A percentile compares a stretch with the other conserved stretches of the same genome.
Evolutionary conservation across 1,139 yeast genomes (phyloP).

Genomic region (Geotrichum bryndzae): DNA sequence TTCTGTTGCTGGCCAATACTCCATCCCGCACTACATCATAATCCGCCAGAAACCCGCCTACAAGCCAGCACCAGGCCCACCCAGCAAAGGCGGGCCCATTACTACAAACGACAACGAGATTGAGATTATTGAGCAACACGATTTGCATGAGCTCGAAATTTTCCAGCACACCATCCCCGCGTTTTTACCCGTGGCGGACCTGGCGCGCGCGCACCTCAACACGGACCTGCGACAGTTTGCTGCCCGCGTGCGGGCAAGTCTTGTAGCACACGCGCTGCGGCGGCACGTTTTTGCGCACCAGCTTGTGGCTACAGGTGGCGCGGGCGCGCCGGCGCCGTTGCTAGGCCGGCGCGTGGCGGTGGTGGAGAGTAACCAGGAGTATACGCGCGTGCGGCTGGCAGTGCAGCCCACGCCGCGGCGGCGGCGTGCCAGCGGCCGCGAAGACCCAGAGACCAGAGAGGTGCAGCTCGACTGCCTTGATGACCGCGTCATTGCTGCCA

Average conservation of each 20-base stretch:
- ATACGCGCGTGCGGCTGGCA: neutral
- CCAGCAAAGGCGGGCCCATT: neutral
- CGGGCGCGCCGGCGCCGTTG: neutral
- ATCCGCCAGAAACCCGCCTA: neutral
- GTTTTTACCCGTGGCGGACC: slow-evolving; percentile 4
- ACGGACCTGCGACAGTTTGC: slow-evolving; percentile 4
- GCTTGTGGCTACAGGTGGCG: neutral
- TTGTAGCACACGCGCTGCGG: neutral
- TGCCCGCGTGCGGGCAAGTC: neutral
- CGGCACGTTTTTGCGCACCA: neutral
- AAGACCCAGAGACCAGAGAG: neutral
- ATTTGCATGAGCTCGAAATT: slow-evolving; percentile 1
- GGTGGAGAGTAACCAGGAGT: neutral
- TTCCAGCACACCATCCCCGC: slow-evolving; percentile 15
- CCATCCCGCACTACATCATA: slow-evolving; percentile 5
- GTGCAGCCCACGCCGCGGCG: neutral
- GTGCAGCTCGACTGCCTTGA: neutral
- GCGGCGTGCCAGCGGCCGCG: neutral
- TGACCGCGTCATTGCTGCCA: neutral
- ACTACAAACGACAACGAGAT: neutral
- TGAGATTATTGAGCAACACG: neutral
- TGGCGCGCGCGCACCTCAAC: slow-evolving; percentile 11
- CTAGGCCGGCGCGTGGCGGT: neutral
- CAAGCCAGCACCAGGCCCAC: neutral
- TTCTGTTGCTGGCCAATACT: neutral